Evolutionary conservation across 345 rosid genomes (phyloP), one percentile per base, ranked within the genome.

Genomic region (Bruguiera parviflora): DNA sequence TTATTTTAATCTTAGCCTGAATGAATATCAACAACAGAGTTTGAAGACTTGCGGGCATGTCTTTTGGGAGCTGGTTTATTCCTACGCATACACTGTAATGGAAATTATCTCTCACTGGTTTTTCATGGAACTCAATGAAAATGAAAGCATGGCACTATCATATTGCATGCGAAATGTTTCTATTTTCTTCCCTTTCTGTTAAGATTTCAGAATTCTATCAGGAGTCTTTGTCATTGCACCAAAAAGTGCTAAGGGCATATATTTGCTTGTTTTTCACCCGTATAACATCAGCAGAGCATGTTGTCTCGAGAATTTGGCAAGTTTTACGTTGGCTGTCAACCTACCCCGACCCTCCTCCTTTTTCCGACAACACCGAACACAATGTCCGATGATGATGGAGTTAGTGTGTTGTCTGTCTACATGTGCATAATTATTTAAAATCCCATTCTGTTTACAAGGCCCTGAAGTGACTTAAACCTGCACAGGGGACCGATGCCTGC

Each of bases 401-500:
- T 33, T 33, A 33, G 37, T 7, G 0, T 62, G 37, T 20, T 53
- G 53, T 70, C 33, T 53, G 53, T 70, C 33, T 53, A 18, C 53
- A 18, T 20, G 19, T 32, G 29, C 24, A 9, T 46, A 15, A 37
- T 37, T 37, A 8, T 37, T 37, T 37, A 37, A 37, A 37, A 37
- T 8, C 43, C 43, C 11, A 2, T 9, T 37, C 43, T 9, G 43
- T 37, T 37, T 37, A 37, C 43, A 37, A 8, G 13, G 3, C 47
- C 47, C 58, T 29, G n/a, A 65, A 31, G 28, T 31, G 69, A 32
- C 59, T 39, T 33, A 8, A 32, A 32, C 24, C 49, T 9, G 47
- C 47, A 39, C 0, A 39, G 16, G 47, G 3, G 47, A 9, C 92
- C 58, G 81, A 90, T 11, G 71, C 89, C 0, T 86, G 89, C 60